A percentile compares a stretch with the other conserved stretches of the same genome.
phyloP scores from a whole-genome alignment of 192 early-diverging fungal species.

The Globomyces pollinis-pini region DNA sequence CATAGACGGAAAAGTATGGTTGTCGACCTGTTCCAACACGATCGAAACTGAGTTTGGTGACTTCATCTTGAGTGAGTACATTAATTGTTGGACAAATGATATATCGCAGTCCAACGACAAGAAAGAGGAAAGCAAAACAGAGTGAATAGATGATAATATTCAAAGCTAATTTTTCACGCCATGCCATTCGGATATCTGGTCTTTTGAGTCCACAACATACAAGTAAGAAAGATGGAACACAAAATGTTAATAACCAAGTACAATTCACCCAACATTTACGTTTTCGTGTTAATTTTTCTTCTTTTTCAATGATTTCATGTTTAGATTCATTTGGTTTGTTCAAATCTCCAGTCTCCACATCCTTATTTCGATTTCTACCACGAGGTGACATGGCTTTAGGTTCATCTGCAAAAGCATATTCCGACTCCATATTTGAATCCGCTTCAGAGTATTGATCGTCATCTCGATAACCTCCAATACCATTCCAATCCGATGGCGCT shows the following conservation, averaged over 20 bases:
- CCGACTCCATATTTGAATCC: conserved; percentile 13
- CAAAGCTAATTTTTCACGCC: conserved; percentile 81
- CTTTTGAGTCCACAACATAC: conserved; percentile 68
- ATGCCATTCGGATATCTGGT: conserved; percentile 88
- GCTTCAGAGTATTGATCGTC: conserved; percentile 23
- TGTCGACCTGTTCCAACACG: conserved; percentile 8
- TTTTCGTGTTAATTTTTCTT: conserved; percentile 41
- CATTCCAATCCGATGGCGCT: neutral
- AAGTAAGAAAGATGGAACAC: conserved; percentile 59
- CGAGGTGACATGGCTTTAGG: neutral
- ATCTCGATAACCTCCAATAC: neutral
- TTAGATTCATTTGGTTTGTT: neutral
- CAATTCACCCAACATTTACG: conserved; percentile 57
- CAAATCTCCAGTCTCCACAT: conserved; percentile 1
- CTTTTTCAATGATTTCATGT: conserved; percentile 5
- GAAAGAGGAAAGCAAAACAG: conserved; percentile 72
- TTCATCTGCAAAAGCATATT: conserved; percentile 5
- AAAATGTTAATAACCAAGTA: conserved; percentile 82
- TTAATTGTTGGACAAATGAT: conserved; percentile 65
- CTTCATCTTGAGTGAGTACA: neutral
- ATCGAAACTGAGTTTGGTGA: neutral
- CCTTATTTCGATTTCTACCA: neutral
- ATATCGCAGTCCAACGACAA: conserved; percentile 75
- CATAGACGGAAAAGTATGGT: conserved; percentile 41
- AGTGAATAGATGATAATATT: conserved; percentile 76